Evolutionary conservation across 2,329 filamentous ascomycete species (phyloP).

Genomic region (Mycosphaerella arachidis): DNA sequence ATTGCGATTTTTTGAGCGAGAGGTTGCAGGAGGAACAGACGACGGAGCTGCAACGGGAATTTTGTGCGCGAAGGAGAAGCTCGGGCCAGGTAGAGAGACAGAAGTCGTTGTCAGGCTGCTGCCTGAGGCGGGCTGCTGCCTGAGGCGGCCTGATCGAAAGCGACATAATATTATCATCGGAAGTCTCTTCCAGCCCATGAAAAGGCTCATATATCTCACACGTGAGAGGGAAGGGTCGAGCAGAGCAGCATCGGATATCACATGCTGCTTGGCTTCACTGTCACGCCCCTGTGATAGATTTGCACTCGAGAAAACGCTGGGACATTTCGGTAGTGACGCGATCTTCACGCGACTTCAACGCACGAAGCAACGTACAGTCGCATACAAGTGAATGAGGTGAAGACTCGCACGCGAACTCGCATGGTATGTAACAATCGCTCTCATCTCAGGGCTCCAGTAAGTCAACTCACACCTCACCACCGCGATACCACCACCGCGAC

Average conservation of each 20-base stretch:
- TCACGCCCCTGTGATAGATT: background rate
- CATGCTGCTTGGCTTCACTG: background rate
- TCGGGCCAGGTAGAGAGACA: slow-evolving; percentile 1
- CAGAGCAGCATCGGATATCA: background rate
- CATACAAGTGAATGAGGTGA: background rate
- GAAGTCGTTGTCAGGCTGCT: background rate
- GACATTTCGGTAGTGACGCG: slow-evolving; percentile 1
- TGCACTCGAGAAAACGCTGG: background rate
- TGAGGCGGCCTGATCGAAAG: background rate
- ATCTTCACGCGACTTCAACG: background rate
- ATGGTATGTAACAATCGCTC: background rate
- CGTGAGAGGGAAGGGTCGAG: no score
- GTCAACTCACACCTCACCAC: slow-evolving; percentile 42
- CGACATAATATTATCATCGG: background rate
- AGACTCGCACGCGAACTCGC: background rate
- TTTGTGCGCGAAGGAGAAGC: background rate
- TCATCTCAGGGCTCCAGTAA: slow-evolving; percentile 2
- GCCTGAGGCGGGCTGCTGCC: background rate
- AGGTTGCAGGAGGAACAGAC: slow-evolving; percentile 58
- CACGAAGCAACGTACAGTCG: background rate
- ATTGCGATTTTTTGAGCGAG: slow-evolving; percentile 99
- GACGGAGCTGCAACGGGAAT: background rate
- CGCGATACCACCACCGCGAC: slow-evolving; percentile 50
- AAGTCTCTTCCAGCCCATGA: background rate
- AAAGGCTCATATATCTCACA: no score